Percentiles rank a stretch among this genome's conserved stretches.
phyloP scores from a whole-genome alignment of 306 rosid species.

The Quercus agrifolia region DNA sequence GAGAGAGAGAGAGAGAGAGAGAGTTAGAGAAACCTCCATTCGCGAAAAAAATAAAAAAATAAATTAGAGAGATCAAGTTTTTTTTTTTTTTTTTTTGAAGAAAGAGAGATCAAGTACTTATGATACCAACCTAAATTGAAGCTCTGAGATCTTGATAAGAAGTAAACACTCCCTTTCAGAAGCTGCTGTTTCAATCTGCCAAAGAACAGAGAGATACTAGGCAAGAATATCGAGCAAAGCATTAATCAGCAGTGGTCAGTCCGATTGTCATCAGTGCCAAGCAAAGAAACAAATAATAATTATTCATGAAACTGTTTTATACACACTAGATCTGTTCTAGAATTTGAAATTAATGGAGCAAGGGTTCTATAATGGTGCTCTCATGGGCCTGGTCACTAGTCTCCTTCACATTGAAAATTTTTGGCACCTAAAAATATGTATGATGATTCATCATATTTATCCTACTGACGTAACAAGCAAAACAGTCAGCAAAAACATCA shows the following conservation, averaged over 20 bases:
- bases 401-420: neutral
- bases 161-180: constrained; percentile 78
- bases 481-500: neutral
- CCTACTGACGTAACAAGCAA: neutral
- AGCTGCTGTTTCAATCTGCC: constrained; percentile 58
- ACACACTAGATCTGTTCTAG: neutral
- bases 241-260: neutral
- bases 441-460: neutral
- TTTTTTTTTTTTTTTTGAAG: too few relatives aligned
- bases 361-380: neutral
- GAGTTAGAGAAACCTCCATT: neutral
- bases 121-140: constrained; percentile 67
- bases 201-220: neutral
- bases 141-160: constrained; percentile 66
- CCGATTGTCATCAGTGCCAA: neutral
- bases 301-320: neutral
- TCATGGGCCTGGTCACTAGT: neutral
- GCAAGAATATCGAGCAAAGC: neutral
- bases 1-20: neutral
- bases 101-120: constrained; percentile 4
- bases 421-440: neutral
- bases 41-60: constrained; percentile 4
- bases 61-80: too few relatives aligned
- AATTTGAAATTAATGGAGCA: neutral
- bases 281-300: neutral